A percentile compares a stretch with the other conserved stretches of the same genome.
phyloP scores from a whole-genome alignment of 2,329 filamentous ascomycete genomes.

The Parastagonospora avenae region DNA sequence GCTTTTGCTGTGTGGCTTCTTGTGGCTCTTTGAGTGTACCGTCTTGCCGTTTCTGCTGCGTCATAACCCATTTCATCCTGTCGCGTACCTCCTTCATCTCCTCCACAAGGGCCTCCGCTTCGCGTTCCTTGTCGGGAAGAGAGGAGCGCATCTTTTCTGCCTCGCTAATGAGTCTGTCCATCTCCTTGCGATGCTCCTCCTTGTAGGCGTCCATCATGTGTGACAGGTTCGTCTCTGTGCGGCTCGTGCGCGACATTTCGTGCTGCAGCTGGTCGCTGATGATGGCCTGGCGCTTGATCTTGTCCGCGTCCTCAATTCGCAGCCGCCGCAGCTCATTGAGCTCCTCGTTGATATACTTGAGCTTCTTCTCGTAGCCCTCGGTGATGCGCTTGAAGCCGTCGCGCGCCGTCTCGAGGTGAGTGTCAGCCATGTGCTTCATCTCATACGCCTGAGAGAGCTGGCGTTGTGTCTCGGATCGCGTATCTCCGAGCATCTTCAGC shows the following conservation, averaged over 20 bases:
- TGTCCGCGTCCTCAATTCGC: conserved; percentile 38
- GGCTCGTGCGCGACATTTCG: conserved; percentile 65
- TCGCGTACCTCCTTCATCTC: conserved; percentile 66
- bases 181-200: conserved; percentile 63
- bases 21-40: background rate
- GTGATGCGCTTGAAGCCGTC: conserved; percentile 73
- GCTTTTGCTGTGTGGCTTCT: background rate
- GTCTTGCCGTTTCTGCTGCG: conserved; percentile 17
- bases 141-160: conserved; percentile 62
- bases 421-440: conserved; percentile 58
- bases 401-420: conserved; percentile 69
- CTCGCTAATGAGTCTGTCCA: conserved; percentile 64
- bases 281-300: conserved; percentile 62
- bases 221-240: conserved; percentile 67
- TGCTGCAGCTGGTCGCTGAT: conserved; percentile 75
- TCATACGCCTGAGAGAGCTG: conserved; percentile 65
- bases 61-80: conserved; percentile 74
- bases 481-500: conserved; percentile 68
- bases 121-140: conserved; percentile 62
- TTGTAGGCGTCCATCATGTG: conserved; percentile 69
- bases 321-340: conserved; percentile 38
- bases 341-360: conserved; percentile 60
- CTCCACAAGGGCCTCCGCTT: conserved; percentile 64
- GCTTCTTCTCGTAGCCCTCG: conserved; percentile 48
- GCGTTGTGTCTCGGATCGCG: conserved; percentile 62